Percentiles rank a stretch among this genome's conserved stretches.
Evolutionary conservation across 352 stramenopile species (phyloP).

Genomic region (Globisporangium orthogonon): DNA sequence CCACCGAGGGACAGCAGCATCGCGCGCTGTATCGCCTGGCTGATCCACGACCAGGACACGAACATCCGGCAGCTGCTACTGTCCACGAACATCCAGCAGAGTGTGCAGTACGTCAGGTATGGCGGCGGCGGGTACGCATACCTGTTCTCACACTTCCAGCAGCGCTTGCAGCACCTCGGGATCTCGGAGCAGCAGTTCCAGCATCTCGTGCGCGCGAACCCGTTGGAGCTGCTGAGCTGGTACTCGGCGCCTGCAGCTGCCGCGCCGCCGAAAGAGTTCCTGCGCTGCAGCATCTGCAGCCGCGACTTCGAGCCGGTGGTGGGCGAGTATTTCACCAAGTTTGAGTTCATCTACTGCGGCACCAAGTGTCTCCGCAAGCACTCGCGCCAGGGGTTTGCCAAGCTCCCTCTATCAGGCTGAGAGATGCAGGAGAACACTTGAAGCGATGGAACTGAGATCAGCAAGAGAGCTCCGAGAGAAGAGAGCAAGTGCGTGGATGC

Average conservation of each 20-base stretch:
- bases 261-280: slow-evolving; percentile 59
- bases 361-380: slow-evolving; percentile 81
- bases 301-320: slow-evolving; percentile 77
- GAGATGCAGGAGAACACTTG: neutral
- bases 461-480: neutral
- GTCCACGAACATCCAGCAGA: slow-evolving; percentile 57
- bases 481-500: neutral
- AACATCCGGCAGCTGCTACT: slow-evolving; percentile 37
- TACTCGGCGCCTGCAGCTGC: slow-evolving; percentile 50
- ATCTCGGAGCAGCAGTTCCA: slow-evolving; percentile 35
- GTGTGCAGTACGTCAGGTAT: slow-evolving; percentile 63
- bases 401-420: neutral
- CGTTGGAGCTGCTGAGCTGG: slow-evolving; percentile 47
- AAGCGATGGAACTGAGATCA: neutral
- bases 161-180: slow-evolving; percentile 22
- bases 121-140: slow-evolving; percentile 67
- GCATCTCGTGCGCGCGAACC: slow-evolving; percentile 34
- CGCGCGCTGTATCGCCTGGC: slow-evolving; percentile 21
- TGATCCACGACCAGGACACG: slow-evolving; percentile 20
- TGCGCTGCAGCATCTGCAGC: slow-evolving; percentile 69
- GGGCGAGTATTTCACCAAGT: slow-evolving; percentile 86
- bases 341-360: slow-evolving; percentile 73
- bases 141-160: slow-evolving; percentile 43
- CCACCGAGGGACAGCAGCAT: slow-evolving; percentile 41
- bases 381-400: slow-evolving; percentile 43